Base-by-base conservation (phyloP, 1,139 yeast genomes). In the Pichia norvegensis region DNA sequence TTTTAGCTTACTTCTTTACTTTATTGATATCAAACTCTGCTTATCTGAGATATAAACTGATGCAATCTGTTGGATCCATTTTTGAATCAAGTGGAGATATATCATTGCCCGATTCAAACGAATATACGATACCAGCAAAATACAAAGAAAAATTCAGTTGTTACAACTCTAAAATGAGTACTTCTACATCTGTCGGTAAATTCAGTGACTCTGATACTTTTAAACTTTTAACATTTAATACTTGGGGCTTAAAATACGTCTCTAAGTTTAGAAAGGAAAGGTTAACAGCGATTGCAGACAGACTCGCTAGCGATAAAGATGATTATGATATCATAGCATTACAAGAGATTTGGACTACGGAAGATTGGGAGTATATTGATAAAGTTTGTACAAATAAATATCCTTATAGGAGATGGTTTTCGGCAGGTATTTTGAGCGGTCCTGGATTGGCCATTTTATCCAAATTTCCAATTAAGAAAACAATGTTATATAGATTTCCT, bases 371-470 rank as follows among this genome's bases (percentile, higher is more conserved):
- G 1, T 76, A 77, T 49, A 65, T 92, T 23, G 71, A 73, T 21
- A 53, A 56, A 2, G 63, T 63, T 11, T 77, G 90, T 49, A 51
- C 63, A 2, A 55, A 58, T 1, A 63, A 62, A 40, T 84, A 76
- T 55, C 94, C 92, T 0, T 80, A 77, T 63, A 66, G 79, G 46
- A 73, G 96, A 52, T 69, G 74, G 47, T 92, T 84, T 66, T 79
- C 76, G 54, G 76, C 95, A 3, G 98, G 98, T 1, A 85, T 92
- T 10, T 57, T 92, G 4, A 68, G 95, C 0, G 99, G 99, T 0
- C 97, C 98, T 0, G 99, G 99, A 0, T 70, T 92, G 44, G 95
- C 88, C 0, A 70, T 92, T 5, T 64, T 94, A 42, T 85, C 96
- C 10, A 81, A 85, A 56, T 76, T 85, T 55, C 97, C 97, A 3